Evolutionary conservation across 1,139 yeast species (phyloP).

Genomic region (Hyphopichia khmerensis): DNA sequence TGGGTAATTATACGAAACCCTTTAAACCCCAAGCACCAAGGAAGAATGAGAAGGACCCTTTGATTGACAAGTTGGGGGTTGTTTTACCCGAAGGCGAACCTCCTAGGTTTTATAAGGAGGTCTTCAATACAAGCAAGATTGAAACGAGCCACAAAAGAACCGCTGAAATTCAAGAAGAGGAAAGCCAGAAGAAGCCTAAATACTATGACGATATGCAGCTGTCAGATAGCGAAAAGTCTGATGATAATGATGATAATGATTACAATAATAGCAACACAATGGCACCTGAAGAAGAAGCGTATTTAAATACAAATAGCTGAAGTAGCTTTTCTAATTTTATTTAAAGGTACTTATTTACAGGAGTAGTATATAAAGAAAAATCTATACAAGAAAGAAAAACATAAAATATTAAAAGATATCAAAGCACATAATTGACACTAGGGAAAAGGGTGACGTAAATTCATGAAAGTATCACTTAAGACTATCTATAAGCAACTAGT

Average conservation of each 20-base stretch:
- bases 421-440: too few species aligned
- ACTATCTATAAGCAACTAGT: too few species aligned
- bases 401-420: neutral
- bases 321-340: neutral
- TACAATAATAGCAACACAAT: constrained; percentile 3
- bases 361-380: constrained; percentile 1
- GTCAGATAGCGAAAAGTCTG: neutral
- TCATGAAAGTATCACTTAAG: too few species aligned
- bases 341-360: constrained; percentile 1
- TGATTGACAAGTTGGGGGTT: constrained; percentile 23
- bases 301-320: constrained; percentile 1
- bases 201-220: neutral
- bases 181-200: constrained; percentile 2
- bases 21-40: constrained; percentile 12
- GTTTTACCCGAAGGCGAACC: constrained; percentile 39
- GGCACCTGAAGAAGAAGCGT: constrained; percentile 14
- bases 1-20: constrained; percentile 30
- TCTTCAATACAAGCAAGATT: constrained; percentile 26
- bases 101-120: constrained; percentile 40
- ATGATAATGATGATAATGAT: constrained; percentile 5
- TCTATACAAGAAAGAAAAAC: constrained; percentile 9
- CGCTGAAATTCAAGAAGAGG: neutral
- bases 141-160: neutral
- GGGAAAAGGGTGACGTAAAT: too few species aligned
- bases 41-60: constrained; percentile 26